phyloP scores from a whole-genome alignment of 1,284 basidiomycete species.

The Trichosporon inkin region DNA sequence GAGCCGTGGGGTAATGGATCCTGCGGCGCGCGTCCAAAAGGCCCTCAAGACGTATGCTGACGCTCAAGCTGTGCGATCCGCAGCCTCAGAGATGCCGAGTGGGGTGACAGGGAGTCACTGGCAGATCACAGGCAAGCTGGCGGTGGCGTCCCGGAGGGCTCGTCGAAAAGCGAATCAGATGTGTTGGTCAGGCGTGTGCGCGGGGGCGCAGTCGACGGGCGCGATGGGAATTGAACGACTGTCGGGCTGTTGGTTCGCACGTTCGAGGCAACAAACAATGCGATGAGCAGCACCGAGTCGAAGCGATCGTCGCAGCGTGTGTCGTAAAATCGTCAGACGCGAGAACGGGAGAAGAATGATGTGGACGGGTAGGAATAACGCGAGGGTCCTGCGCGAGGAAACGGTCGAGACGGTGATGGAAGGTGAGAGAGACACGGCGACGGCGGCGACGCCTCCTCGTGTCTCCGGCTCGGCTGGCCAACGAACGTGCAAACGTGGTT shows the following conservation, averaged over 20 bases:
- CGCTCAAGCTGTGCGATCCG: not conserved
- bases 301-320: not conserved
- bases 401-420: not conserved
- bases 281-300: not conserved
- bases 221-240: not conserved
- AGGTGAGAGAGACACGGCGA: slow-evolving; percentile 2
- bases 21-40: not conserved
- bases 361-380: not conserved
- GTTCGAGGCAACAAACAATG: too few relatives aligned
- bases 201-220: too few relatives aligned
- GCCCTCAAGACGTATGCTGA: not conserved
- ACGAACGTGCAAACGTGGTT: slow-evolving; percentile 1
- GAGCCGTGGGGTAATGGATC: not conserved
- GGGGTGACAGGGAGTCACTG: not conserved
- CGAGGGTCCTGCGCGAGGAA: not conserved
- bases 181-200: too few relatives aligned
- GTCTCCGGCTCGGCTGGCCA: not conserved
- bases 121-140: not conserved
- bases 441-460: not conserved
- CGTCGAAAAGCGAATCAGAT: too few relatives aligned
- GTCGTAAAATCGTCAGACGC: not conserved
- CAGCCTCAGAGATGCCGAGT: not conserved
- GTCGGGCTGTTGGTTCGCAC: not conserved
- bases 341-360: not conserved
- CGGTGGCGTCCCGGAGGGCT: not conserved